Conservation (phyloP, 331 rosid genomes). For the Phaseolus coccineus region DNA sequence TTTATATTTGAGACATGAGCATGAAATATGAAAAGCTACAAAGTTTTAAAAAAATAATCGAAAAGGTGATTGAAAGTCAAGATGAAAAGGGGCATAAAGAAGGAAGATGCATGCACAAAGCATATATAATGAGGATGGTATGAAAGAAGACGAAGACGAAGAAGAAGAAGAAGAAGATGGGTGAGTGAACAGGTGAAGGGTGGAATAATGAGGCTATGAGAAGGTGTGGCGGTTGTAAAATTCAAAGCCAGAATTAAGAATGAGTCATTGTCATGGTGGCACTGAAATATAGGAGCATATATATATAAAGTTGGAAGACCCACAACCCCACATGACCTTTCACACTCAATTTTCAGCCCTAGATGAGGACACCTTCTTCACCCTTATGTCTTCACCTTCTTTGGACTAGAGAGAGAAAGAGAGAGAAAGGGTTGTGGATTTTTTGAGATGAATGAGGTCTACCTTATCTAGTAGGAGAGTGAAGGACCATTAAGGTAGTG, state of each 20-base stretch:
- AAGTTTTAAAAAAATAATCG: no score
- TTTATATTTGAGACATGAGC: no score
- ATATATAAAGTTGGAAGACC: neutral
- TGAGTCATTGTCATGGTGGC: constrained; percentile 28
- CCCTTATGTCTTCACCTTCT: constrained; percentile 17
- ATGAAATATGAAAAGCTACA: no score
- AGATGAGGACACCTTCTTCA: neutral
- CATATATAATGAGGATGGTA: neutral
- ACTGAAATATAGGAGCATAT: constrained; percentile 23
- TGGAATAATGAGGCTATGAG: constrained; percentile 15
- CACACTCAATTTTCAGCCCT: constrained; percentile 21
- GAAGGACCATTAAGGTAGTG: constrained; percentile 32
- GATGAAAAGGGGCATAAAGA: neutral
- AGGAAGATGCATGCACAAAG: no score
- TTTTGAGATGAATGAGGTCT: neutral
- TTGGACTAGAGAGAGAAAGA: constrained; percentile 1
- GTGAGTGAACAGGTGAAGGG: neutral
- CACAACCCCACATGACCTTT: constrained; percentile 27
- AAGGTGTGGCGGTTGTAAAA: constrained; percentile 23
- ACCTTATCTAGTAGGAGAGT: neutral
- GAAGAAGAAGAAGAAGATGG: neutral
- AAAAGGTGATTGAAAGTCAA: neutral
- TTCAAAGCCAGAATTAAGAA: constrained; percentile 15
- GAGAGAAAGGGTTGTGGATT: neutral
- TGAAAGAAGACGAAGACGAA: constrained; percentile 28